Evolutionary conservation across 2,329 filamentous ascomycete genomes (phyloP).

Genomic region (Ophiostoma piceae): DNA sequence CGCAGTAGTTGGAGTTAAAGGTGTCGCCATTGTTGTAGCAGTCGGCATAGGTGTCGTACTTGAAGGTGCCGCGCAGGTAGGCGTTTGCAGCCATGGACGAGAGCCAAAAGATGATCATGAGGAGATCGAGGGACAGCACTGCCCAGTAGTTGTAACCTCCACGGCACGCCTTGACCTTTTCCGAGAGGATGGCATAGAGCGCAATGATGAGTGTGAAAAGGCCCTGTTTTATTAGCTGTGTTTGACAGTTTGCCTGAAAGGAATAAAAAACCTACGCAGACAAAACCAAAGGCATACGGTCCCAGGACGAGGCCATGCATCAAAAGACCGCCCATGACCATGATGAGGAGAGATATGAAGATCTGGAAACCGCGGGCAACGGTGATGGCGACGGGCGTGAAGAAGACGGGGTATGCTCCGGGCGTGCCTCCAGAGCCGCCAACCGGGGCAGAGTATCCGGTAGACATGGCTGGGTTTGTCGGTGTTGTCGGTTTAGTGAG

Average conservation of each 20-base stretch:
- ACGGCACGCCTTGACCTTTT: constrained; percentile 30
- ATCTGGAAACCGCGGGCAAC: constrained; percentile 32
- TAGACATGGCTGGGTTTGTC: background rate
- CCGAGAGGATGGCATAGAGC: constrained; percentile 31
- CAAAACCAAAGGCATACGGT: constrained; percentile 31
- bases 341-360: constrained; percentile 31
- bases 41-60: constrained; percentile 24
- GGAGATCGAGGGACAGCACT: constrained; percentile 32
- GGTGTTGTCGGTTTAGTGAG: background rate
- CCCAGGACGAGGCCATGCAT: constrained; percentile 33
- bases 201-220: constrained; percentile 32
- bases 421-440: constrained; percentile 21
- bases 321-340: constrained; percentile 30
- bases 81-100: constrained; percentile 34
- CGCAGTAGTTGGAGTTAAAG: constrained; percentile 30
- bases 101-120: constrained; percentile 35
- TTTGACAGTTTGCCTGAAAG: background rate
- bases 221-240: constrained; percentile 25
- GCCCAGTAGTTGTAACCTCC: constrained; percentile 35
- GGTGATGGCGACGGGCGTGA: constrained; percentile 30
- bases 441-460: constrained; percentile 23
- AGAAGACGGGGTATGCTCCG: constrained; percentile 29
- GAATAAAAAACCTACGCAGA: constrained; percentile 30
- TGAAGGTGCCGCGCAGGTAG: constrained; percentile 31
- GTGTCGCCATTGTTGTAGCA: constrained; percentile 33